Conservation (phyloP, 345 rosid genomes). For the Salix exigua region DNA sequence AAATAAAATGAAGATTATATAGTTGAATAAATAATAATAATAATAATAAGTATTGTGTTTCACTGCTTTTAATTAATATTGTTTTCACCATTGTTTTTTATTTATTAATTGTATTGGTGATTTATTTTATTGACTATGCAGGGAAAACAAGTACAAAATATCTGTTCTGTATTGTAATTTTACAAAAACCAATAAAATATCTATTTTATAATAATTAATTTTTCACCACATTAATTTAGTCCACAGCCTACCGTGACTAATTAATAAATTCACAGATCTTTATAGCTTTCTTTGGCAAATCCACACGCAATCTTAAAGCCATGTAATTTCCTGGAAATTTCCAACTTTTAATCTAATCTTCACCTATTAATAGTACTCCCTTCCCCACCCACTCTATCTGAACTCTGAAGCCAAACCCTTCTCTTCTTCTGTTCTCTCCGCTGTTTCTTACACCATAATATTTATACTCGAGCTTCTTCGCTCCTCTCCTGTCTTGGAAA, state of each 20-base stretch:
- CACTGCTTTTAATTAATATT: no score
- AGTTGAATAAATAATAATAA: no score
- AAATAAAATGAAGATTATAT: no score
- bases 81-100: no score
- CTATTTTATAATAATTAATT: not conserved
- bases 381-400: not conserved
- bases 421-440: not conserved
- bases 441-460: not conserved
- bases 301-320: constrained; percentile 46
- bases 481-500: not conserved
- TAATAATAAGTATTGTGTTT: no score
- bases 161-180: no score
- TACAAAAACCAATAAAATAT: not conserved
- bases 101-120: no score
- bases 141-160: no score
- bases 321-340: constrained; percentile 49
- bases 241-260: not conserved
- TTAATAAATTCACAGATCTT: not conserved
- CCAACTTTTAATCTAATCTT: constrained; percentile 9
- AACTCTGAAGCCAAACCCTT: not conserved
- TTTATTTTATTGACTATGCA: no score
- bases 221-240: not conserved
- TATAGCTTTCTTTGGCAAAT: constrained; percentile 41
- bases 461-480: not conserved
- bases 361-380: constrained; percentile 20